phyloP scores from a whole-genome alignment of 1,284 basidiomycete species.

The Somion occarium region DNA sequence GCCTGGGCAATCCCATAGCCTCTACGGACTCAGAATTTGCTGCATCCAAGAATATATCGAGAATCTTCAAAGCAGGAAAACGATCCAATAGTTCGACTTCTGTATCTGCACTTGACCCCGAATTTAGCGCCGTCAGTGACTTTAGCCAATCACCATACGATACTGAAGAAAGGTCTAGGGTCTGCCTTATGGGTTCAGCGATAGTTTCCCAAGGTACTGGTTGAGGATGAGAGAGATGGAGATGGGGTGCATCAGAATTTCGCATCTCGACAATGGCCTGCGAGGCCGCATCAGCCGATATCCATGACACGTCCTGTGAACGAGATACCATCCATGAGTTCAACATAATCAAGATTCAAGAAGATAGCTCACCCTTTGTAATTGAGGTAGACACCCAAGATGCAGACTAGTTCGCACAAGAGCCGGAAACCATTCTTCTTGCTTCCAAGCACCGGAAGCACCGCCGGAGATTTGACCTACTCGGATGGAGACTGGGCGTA shows the following conservation, averaged over 20 bases:
- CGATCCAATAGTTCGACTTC: conserved; percentile 10
- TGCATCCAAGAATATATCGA: conserved; percentile 15
- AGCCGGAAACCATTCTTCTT: conserved; percentile 26
- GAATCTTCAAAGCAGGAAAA: conserved; percentile 11
- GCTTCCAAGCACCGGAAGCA: conserved; percentile 26
- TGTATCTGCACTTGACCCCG: conserved; percentile 1
- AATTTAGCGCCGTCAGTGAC: conserved; percentile 11
- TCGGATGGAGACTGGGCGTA: conserved; percentile 23
- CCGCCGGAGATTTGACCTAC: conserved; percentile 27
- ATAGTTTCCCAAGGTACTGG: conserved; percentile 15
- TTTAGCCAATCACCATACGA: conserved; percentile 15
- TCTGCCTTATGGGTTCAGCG: conserved; percentile 7
- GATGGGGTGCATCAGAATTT: conserved; percentile 8
- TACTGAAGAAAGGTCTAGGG: conserved; percentile 10
- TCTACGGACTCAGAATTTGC: background rate
- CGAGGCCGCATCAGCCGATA: conserved; percentile 18
- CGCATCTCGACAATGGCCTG: conserved; percentile 18
- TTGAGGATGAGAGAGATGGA: conserved; percentile 17
- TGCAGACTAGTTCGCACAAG: conserved; percentile 22
- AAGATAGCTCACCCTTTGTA: conserved; percentile 13
- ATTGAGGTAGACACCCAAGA: conserved; percentile 21
- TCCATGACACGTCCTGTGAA: conserved; percentile 14
- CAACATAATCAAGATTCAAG: background rate
- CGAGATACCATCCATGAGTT: background rate
- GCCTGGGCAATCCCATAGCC: conserved; percentile 5